A percentile compares a stretch with the other conserved stretches of the same genome.
These are phyloP conservation scores for Trichophyton mentagrophytes DNA, from an alignment of 2,329 filamentous ascomycete species.

Conservation along the genomic window DNA sequence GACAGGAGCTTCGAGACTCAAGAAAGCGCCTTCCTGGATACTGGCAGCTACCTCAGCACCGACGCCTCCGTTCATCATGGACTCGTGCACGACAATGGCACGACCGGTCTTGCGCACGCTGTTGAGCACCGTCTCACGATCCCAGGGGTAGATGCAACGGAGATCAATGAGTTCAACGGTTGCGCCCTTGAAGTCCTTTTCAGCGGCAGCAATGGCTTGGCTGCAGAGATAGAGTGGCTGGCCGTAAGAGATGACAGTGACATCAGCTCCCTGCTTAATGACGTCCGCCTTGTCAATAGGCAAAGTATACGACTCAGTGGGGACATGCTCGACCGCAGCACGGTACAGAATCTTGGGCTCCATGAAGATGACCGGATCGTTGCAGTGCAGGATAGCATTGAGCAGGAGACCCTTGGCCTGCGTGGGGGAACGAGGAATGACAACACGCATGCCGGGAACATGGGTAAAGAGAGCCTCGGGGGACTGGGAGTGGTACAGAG, in stretches of 20 bases:
- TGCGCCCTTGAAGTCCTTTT: slow-evolving; percentile 57
- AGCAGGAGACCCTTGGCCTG: slow-evolving; percentile 83
- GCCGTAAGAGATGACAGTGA: slow-evolving; percentile 80
- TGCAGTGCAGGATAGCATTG: slow-evolving; percentile 57
- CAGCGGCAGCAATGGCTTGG: slow-evolving; percentile 60
- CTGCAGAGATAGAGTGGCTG: slow-evolving; percentile 78
- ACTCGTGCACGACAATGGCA: slow-evolving; percentile 80
- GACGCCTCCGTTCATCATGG: slow-evolving; percentile 79
- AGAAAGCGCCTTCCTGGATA: slow-evolving; percentile 76
- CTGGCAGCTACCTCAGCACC: slow-evolving; percentile 81
- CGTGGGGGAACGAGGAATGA: slow-evolving; percentile 71
- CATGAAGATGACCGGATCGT: slow-evolving; percentile 85
- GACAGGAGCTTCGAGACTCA: slow-evolving; percentile 73
- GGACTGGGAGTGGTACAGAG: slow-evolving; percentile 76
- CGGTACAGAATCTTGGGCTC: slow-evolving; percentile 90
- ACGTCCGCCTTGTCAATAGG: slow-evolving; percentile 78
- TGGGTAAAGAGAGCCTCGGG: slow-evolving; percentile 83
- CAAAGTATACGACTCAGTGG: slow-evolving; percentile 64
- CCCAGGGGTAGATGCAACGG: slow-evolving; percentile 84
- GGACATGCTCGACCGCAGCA: slow-evolving; percentile 83
- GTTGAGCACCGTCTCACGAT: slow-evolving; percentile 62
- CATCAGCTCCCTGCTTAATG: slow-evolving; percentile 62
- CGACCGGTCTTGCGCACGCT: slow-evolving; percentile 80
- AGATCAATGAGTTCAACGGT: slow-evolving; percentile 78
- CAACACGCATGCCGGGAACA: slow-evolving; percentile 69